These are phyloP conservation scores for Mycena chlorophos DNA, from an alignment of 768 basidiomycete species.

Conservation along the genomic window DNA sequence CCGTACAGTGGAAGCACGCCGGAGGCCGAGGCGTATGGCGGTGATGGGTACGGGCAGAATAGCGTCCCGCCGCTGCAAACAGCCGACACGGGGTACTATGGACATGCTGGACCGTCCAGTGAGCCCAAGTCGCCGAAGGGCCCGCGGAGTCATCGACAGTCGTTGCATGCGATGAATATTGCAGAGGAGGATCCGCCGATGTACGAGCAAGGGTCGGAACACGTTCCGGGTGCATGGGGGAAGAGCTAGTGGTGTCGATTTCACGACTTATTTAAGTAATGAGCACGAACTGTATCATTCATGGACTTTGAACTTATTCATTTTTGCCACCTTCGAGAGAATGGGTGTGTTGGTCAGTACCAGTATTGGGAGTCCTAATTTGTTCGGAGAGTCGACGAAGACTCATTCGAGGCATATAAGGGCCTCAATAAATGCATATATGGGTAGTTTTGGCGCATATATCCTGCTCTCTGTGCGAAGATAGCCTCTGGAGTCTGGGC, in stretches of 20 bases:
- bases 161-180: slow-evolving; percentile 13
- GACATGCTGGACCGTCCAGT: slow-evolving; percentile 21
- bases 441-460: no score
- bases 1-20: slow-evolving; percentile 25
- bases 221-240: slow-evolving; percentile 55
- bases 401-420: no score
- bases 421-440: no score
- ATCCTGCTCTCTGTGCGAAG: no score
- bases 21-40: slow-evolving; percentile 60
- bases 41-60: slow-evolving; percentile 55
- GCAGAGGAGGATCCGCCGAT: slow-evolving; percentile 59
- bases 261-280: no score
- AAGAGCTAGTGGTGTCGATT: slow-evolving; percentile 31
- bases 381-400: no score
- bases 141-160: slow-evolving; percentile 20
- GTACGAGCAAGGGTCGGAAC: slow-evolving; percentile 58
- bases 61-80: slow-evolving; percentile 44
- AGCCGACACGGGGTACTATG: slow-evolving; percentile 17
- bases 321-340: no score
- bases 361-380: no score
- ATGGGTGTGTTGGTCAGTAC: no score
- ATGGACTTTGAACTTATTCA: not conserved
- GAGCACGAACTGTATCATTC: not conserved
- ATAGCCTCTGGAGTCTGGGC: no score
- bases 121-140: slow-evolving; percentile 20